Conservation (phyloP, 345 rosid species). For the Eucalyptus regnans region DNA sequence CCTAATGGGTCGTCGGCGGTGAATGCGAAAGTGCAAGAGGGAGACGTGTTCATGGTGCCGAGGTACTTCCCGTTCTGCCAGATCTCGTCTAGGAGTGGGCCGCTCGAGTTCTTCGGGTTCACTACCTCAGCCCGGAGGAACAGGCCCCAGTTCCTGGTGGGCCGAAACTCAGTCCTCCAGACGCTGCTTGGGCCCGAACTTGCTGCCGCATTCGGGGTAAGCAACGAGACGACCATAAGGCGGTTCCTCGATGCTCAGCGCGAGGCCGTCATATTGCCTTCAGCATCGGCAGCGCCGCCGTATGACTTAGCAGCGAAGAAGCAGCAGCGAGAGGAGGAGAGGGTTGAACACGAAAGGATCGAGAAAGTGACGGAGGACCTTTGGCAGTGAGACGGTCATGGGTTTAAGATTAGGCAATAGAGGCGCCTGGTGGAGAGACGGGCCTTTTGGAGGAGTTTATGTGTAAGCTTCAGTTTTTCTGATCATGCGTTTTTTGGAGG, state of each 20-base stretch:
- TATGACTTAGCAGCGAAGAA: background rate
- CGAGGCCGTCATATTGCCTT: conserved; percentile 62
- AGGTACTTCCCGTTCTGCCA: conserved; percentile 85
- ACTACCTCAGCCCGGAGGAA: conserved; percentile 71
- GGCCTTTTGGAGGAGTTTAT: background rate
- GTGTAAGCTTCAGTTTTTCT: background rate
- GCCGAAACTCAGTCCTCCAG: conserved; percentile 44
- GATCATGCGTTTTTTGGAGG: background rate
- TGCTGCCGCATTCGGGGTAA: conserved; percentile 47
- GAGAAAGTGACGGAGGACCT: background rate
- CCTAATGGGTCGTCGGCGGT: conserved; percentile 75
- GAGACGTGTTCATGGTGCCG: conserved; percentile 75
- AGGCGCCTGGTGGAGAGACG: background rate
- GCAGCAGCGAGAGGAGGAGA: background rate
- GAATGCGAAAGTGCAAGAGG: conserved; percentile 39
- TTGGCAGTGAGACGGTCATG: conserved; percentile 2
- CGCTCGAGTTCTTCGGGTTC: conserved; percentile 77
- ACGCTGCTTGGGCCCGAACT: conserved; percentile 32
- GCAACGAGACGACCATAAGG: conserved; percentile 18
- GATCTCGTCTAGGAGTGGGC: conserved; percentile 45
- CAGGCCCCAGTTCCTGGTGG: conserved; percentile 74
- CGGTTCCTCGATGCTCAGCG: conserved; percentile 27
- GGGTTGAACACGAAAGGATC: background rate
- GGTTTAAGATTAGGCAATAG: conserved; percentile 7
- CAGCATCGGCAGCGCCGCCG: conserved; percentile 38